A percentile compares a stretch with the other conserved stretches of the same genome.
phyloP scores from a whole-genome alignment of 345 rosid species.

The Fremontodendron californicum region DNA sequence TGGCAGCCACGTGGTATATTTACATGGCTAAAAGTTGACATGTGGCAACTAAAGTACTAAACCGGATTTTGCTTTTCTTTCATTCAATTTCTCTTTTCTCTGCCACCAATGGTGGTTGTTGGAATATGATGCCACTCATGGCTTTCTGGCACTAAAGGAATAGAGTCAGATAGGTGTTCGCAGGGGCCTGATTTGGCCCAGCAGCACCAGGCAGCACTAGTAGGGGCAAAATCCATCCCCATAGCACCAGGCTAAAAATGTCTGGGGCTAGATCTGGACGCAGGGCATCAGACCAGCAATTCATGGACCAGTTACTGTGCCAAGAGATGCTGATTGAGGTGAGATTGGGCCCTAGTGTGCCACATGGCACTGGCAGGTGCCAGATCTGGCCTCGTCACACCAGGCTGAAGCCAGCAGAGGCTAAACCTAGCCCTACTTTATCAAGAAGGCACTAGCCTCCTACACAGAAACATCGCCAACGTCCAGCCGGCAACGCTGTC shows the following conservation, averaged over 20 bases:
- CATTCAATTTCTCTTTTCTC: not conserved
- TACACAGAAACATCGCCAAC: not conserved
- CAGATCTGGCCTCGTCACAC: not conserved
- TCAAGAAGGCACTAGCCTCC: not conserved
- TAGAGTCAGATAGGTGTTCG: not conserved
- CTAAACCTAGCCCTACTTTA: not conserved
- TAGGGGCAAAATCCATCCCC: not conserved
- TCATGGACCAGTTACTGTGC: not conserved
- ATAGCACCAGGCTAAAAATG: not conserved
- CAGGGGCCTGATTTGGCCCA: not conserved
- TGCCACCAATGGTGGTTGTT: not conserved
- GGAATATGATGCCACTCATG: not conserved
- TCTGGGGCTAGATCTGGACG: not conserved
- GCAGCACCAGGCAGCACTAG: not conserved
- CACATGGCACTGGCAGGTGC: not conserved
- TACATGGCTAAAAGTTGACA: not conserved
- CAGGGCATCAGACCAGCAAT: not conserved
- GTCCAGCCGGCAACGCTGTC: not conserved
- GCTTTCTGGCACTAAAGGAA: not conserved
- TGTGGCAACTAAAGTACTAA: not conserved
- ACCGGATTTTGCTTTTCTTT: not conserved
- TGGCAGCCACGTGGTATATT: not conserved
- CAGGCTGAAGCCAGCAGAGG: not conserved
- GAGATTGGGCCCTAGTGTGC: not conserved
- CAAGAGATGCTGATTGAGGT: not conserved